Percentiles rank a stretch among this genome's conserved stretches.
phyloP scores from a whole-genome alignment of 2,329 filamentous ascomycete genomes.

The Clarireedia homoeocarpa region DNA sequence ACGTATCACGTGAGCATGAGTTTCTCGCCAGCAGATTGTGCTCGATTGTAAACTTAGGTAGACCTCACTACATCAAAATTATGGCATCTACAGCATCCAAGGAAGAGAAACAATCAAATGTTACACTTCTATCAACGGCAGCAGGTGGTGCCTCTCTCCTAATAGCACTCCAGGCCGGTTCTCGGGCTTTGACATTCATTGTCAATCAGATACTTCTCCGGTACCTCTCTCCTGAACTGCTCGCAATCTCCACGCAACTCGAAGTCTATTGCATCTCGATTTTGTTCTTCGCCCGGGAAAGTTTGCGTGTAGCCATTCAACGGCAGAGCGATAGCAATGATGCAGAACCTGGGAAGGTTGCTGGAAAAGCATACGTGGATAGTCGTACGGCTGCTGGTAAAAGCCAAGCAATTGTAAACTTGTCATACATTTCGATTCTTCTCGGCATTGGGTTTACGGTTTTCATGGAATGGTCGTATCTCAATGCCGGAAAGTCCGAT shows the following conservation, averaged over 20 bases:
- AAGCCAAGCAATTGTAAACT: constrained; percentile 75
- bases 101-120: not conserved
- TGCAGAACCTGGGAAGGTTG: not conserved
- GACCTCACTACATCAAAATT: no score
- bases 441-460: constrained; percentile 60
- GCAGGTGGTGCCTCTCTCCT: constrained; percentile 37
- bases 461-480: constrained; percentile 60
- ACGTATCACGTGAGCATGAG: no score
- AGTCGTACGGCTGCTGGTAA: constrained; percentile 29
- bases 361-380: not conserved
- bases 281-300: constrained; percentile 92
- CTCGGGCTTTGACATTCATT: constrained; percentile 81
- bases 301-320: constrained; percentile 83
- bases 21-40: no score
- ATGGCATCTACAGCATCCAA: not conserved
- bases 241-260: constrained; percentile 82
- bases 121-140: constrained; percentile 13
- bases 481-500: constrained; percentile 40
- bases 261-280: constrained; percentile 89
- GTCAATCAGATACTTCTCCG: constrained; percentile 89
- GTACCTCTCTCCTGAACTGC: constrained; percentile 73
- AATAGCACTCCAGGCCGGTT: constrained; percentile 79
- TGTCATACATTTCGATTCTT: constrained; percentile 70
- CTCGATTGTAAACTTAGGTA: no score
- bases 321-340: constrained; percentile 47